Conservation (phyloP, 2,329 filamentous ascomycete species). For the Clarireedia monteithiana region DNA sequence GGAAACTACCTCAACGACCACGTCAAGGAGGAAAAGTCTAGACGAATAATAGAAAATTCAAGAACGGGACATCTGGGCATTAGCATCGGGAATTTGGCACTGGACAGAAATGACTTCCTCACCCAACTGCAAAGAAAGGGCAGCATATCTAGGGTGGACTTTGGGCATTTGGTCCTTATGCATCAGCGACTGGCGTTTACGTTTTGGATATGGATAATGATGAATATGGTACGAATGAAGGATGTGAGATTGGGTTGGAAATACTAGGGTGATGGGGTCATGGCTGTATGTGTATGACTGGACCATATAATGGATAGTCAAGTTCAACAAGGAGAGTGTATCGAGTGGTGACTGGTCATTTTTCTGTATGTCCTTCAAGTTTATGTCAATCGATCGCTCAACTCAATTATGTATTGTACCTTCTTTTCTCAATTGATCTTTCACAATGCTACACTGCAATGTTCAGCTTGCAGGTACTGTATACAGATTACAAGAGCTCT, state of each 20-base stretch:
- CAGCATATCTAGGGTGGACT: not conserved
- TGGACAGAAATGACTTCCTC: conserved; percentile 2
- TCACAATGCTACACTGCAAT: no score
- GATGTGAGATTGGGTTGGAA: not conserved
- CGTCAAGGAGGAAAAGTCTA: conserved; percentile 22
- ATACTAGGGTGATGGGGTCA: not conserved
- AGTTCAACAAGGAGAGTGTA: not conserved
- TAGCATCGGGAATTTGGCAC: not conserved
- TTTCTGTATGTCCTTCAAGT: not conserved
- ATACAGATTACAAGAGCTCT: no score
- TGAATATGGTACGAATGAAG: not conserved
- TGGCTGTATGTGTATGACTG: not conserved
- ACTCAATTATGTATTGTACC: not conserved
- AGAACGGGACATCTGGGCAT: not conserved
- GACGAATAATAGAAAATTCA: not conserved
- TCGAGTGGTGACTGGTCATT: not conserved
- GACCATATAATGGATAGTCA: not conserved
- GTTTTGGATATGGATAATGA: not conserved
- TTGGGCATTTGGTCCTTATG: not conserved
- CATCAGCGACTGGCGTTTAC: conserved; percentile 7
- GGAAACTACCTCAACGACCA: conserved; percentile 23
- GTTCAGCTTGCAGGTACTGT: no score
- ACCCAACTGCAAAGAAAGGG: not conserved
- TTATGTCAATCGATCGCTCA: not conserved
- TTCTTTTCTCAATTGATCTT: no score